Conservation (phyloP, 192 early-diverging fungal species). For the Paraglomus brasilianum region DNA sequence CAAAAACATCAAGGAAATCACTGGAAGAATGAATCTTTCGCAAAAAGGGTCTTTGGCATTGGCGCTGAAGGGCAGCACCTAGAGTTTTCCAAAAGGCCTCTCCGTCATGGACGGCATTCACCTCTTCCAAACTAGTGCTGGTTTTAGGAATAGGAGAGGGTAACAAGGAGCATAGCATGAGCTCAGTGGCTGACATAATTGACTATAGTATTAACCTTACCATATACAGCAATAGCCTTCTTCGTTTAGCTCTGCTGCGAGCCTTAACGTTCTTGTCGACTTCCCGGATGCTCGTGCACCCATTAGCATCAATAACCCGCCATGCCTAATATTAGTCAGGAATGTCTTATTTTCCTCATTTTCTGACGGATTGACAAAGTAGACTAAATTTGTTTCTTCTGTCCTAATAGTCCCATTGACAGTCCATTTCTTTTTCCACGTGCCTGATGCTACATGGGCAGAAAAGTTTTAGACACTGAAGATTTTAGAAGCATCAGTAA, state of each 20-base stretch:
- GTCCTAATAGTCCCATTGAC: constrained; percentile 23
- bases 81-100: constrained; percentile 18
- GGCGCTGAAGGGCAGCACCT: not conserved
- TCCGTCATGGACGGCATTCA: not conserved
- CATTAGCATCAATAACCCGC: constrained; percentile 29
- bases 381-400: constrained; percentile 9
- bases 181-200: no score
- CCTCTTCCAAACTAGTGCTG: constrained; percentile 17
- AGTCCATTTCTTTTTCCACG: constrained; percentile 20
- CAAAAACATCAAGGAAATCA: constrained; percentile 5
- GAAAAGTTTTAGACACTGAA: constrained; percentile 22
- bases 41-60: no score
- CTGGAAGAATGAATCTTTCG: constrained; percentile 8
- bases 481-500: not conserved
- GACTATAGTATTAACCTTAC: no score
- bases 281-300: constrained; percentile 38
- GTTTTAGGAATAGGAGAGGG: no score
- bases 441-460: no score
- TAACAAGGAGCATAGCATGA: no score
- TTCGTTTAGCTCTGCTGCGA: constrained; percentile 17
- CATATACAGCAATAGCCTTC: constrained; percentile 34
- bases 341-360: constrained; percentile 33
- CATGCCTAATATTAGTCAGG: constrained; percentile 27
- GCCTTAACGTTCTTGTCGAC: constrained; percentile 32
- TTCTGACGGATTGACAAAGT: constrained; percentile 36